A percentile compares a stretch with the other conserved stretches of the same genome.
Conservation (phyloP, 768 basidiomycete genomes). For the Kwoniella dejecticola region DNA sequence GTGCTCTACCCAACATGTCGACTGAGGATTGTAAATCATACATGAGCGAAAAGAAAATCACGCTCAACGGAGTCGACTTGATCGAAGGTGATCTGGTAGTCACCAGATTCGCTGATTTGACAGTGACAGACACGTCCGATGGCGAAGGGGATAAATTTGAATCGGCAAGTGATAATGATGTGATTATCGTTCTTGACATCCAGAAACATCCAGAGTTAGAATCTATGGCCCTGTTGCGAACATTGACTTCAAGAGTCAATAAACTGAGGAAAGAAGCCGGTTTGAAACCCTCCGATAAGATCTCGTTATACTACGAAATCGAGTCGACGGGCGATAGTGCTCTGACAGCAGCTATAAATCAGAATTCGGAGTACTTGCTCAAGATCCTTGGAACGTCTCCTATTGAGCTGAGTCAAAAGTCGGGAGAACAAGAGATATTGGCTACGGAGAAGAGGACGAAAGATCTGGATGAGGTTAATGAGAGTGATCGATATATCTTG, state of each 20-base stretch:
- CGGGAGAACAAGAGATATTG: conserved; percentile 61
- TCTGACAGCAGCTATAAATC: conserved; percentile 56
- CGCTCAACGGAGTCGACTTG: conserved; percentile 85
- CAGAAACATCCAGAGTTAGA: conserved; percentile 82
- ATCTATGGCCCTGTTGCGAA: conserved; percentile 83
- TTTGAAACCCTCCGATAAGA: conserved; percentile 90
- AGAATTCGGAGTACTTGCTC: conserved; percentile 69
- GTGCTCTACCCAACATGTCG: conserved; percentile 74
- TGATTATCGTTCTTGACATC: conserved; percentile 89
- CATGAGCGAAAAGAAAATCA: conserved; percentile 71
- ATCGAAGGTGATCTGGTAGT: conserved; percentile 87
- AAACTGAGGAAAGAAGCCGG: conserved; percentile 94
- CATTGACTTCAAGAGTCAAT: conserved; percentile 89
- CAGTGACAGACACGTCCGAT: conserved; percentile 61
- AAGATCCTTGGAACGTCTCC: conserved; percentile 77
- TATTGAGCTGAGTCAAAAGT: conserved; percentile 62
- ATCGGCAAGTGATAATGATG: conserved; percentile 79
- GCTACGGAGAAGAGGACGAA: conserved; percentile 69
- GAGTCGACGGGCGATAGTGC: conserved; percentile 66
- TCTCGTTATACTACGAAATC: conserved; percentile 81
- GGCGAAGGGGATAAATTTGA: conserved; percentile 69
- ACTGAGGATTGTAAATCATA: conserved; percentile 83
- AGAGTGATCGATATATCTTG: conserved; percentile 40
- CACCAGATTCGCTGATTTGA: conserved; percentile 82
- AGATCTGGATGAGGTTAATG: conserved; percentile 35